Percentiles rank a stretch among this genome's conserved stretches.
Evolutionary conservation across 2,329 filamentous ascomycete species (phyloP).

Genomic region (Colletotrichum zoysiae): DNA sequence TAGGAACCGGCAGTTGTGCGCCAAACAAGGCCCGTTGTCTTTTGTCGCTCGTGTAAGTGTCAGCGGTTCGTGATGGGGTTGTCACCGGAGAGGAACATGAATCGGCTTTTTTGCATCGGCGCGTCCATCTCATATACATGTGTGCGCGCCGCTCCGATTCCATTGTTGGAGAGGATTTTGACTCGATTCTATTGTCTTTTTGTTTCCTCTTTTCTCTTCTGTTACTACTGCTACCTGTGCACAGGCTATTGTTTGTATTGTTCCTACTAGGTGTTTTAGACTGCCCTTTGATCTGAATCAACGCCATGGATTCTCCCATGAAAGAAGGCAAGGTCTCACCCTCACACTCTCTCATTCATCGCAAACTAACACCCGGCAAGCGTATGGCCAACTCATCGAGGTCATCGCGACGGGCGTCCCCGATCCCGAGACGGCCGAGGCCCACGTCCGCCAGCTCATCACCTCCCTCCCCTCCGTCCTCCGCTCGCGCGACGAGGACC

Average conservation of each 20-base stretch:
- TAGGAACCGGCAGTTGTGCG: conserved; percentile 9
- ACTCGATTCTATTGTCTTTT: not conserved
- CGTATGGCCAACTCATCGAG: conserved; percentile 40
- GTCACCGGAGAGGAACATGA: conserved; percentile 1
- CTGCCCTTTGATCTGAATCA: not conserved
- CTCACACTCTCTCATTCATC: not conserved
- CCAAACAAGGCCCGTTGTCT: conserved; percentile 11
- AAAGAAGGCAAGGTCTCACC: conserved; percentile 32
- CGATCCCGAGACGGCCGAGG: conserved; percentile 24
- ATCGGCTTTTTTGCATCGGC: not conserved
- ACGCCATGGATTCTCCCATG: conserved; percentile 41
- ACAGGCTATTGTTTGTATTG: not conserved
- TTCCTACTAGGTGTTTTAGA: too few species aligned
- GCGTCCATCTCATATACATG: conserved; percentile 13
- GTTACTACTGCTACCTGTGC: not conserved
- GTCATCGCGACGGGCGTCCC: conserved; percentile 32
- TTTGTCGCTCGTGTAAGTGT: conserved; percentile 37
- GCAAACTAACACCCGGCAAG: conserved; percentile 14
- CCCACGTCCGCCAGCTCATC: conserved; percentile 39
- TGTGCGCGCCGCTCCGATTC: not conserved
- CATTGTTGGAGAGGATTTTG: too few species aligned
- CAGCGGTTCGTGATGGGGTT: conserved; percentile 25
- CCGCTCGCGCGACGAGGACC: conserved; percentile 35
- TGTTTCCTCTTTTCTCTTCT: not conserved
- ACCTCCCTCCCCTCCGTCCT: conserved; percentile 41